Percentiles rank a stretch among this genome's conserved stretches.
Evolutionary conservation across 805 yeast species (phyloP).

Genomic region (Metschnikowia lachancei): DNA sequence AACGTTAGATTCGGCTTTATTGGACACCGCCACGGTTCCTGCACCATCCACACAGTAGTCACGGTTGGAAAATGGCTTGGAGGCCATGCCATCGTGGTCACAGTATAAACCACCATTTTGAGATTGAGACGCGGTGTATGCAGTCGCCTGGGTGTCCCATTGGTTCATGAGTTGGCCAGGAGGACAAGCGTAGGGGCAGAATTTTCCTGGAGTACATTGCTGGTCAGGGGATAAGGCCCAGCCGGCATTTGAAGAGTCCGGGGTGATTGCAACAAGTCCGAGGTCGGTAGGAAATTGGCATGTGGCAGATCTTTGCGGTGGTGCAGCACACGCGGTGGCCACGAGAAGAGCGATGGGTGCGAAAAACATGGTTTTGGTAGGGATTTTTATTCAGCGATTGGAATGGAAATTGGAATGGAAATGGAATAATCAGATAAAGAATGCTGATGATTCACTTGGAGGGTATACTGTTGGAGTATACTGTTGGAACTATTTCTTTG

Average conservation of each 20-base stretch:
- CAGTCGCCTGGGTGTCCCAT: constrained; percentile 78
- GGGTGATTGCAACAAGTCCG: constrained; percentile 70
- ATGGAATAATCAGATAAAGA: no score
- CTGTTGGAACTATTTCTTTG: neutral
- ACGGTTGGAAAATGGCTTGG: constrained; percentile 55
- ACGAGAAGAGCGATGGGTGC: constrained; percentile 22
- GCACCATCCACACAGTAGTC: constrained; percentile 75
- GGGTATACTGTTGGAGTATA: no score
- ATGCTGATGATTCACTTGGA: no score
- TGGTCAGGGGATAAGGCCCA: constrained; percentile 86
- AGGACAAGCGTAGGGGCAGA: constrained; percentile 90
- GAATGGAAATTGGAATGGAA: no score
- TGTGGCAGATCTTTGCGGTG: constrained; percentile 35
- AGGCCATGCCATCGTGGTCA: constrained; percentile 62
- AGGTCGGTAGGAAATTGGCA: constrained; percentile 68
- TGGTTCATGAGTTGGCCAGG: constrained; percentile 86
- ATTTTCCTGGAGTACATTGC: constrained; percentile 67
- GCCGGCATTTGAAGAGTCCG: constrained; percentile 60
- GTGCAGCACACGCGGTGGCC: constrained; percentile 26
- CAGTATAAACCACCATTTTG: constrained; percentile 83
- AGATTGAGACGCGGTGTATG: constrained; percentile 73
- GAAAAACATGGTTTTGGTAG: constrained; percentile 7
- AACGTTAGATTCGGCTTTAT: constrained; percentile 55
- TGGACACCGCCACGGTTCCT: constrained; percentile 66
- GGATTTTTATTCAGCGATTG: neutral